Conservation (phyloP, 495 filamentous ascomycete genomes). For the Penicillium diatomitis region DNA sequence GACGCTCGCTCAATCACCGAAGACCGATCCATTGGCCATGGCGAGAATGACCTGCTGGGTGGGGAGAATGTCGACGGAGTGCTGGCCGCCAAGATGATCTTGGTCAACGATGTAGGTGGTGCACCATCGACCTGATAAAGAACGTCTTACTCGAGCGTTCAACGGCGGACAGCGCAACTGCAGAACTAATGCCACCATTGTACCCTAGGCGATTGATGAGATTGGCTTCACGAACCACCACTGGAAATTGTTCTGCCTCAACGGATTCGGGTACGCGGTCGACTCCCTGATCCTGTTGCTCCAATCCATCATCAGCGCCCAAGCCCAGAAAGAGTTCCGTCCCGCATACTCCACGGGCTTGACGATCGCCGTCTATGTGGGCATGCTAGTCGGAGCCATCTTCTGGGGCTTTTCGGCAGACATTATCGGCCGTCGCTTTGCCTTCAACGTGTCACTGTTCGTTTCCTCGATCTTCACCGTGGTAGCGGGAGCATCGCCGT, state of each 20-base stretch:
- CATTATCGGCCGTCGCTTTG: conserved; percentile 44
- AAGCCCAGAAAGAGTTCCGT: conserved; percentile 51
- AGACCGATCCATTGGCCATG: conserved; percentile 15
- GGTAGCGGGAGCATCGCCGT: conserved; percentile 39
- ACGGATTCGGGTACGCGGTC: conserved; percentile 64
- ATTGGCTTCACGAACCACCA: conserved; percentile 64
- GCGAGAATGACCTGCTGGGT: conserved; percentile 42
- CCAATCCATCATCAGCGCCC: conserved; percentile 52
- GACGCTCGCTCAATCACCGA: conserved; percentile 3
- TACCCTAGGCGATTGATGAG: conserved; percentile 54
- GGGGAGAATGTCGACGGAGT: conserved; percentile 49
- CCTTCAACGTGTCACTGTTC: conserved; percentile 44
- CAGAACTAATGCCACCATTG: too few relatives aligned
- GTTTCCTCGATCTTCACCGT: conserved; percentile 40
- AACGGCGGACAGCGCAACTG: too few relatives aligned
- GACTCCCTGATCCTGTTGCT: conserved; percentile 60
- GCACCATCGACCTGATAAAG: too few relatives aligned
- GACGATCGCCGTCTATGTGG: conserved; percentile 22
- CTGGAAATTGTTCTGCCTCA: conserved; percentile 55
- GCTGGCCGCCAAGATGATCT: conserved; percentile 56
- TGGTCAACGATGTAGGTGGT: conserved; percentile 56
- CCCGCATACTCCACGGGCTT: conserved; percentile 28
- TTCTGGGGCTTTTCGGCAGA: conserved; percentile 49
- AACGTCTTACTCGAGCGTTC: too few relatives aligned
- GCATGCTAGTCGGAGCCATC: conserved; percentile 42